Evolutionary conservation across 2,329 filamentous ascomycete species (phyloP).

Genomic region (Beauveria caledonica): DNA sequence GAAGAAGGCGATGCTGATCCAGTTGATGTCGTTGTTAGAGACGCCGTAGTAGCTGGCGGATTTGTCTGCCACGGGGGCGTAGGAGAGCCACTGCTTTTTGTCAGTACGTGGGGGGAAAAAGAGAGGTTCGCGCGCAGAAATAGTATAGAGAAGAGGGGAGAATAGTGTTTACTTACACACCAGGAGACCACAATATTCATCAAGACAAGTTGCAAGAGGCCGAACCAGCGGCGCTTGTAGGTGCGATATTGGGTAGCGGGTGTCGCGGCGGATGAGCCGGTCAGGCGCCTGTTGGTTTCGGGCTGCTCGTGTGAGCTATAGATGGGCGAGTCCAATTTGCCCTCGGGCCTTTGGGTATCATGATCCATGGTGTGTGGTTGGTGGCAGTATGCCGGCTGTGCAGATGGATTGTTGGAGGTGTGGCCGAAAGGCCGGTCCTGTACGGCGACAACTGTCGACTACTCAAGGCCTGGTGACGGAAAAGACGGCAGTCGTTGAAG

Average conservation of each 20-base stretch:
- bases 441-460: neutral
- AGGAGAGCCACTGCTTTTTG: constrained; percentile 71
- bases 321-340: neutral
- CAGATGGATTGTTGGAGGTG: neutral
- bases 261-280: constrained; percentile 16
- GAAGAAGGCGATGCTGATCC: constrained; percentile 81
- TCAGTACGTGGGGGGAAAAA: neutral
- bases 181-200: constrained; percentile 91
- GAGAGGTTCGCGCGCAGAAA: no score
- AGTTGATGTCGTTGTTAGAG: constrained; percentile 73
- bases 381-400: neutral
- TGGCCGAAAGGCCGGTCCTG: neutral
- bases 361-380: neutral
- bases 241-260: constrained; percentile 30
- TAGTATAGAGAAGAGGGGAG: neutral
- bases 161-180: constrained; percentile 61
- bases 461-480: neutral
- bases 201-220: constrained; percentile 71
- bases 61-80: constrained; percentile 70
- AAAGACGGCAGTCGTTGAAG: neutral
- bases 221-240: constrained; percentile 87
- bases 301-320: constrained; percentile 2
- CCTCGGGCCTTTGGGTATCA: neutral
- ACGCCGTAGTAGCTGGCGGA: constrained; percentile 70
- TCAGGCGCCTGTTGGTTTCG: neutral